Percentiles rank a stretch among this genome's conserved stretches.
Conservation (phyloP, 805 yeast genomes). For the Candida loeiensis region DNA sequence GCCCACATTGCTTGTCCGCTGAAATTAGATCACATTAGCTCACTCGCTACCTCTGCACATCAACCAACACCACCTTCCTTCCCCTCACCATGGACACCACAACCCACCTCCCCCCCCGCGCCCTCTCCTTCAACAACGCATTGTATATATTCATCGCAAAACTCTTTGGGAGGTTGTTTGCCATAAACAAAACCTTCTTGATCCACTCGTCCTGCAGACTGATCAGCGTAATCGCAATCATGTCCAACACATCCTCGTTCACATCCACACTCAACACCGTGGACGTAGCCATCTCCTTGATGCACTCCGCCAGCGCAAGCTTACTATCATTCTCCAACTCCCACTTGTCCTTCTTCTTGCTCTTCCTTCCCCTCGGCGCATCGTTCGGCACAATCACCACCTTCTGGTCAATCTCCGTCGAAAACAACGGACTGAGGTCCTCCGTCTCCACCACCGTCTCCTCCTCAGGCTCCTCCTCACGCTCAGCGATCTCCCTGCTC, state of each 20-base stretch:
- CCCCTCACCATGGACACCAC: constrained; percentile 76
- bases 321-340: constrained; percentile 70
- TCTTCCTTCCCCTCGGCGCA: constrained; percentile 75
- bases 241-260: constrained; percentile 79
- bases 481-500: constrained; percentile 24
- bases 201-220: constrained; percentile 77
- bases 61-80: constrained; percentile 50
- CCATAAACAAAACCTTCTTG: constrained; percentile 74
- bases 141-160: constrained; percentile 72
- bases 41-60: constrained; percentile 17
- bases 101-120: constrained; percentile 71
- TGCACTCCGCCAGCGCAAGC: constrained; percentile 51
- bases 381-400: constrained; percentile 71
- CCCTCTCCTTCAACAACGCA: constrained; percentile 67
- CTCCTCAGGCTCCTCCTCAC: constrained; percentile 17
- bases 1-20: too few relatives aligned
- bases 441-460: constrained; percentile 23
- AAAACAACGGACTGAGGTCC: constrained; percentile 13
- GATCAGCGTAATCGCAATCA: constrained; percentile 75
- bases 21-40: not conserved
- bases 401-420: constrained; percentile 46
- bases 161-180: constrained; percentile 75
- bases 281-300: constrained; percentile 55
- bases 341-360: constrained; percentile 74
- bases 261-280: constrained; percentile 79